Conservation (phyloP, 208 protist species). For the Wallacemonas sp. region DNA sequence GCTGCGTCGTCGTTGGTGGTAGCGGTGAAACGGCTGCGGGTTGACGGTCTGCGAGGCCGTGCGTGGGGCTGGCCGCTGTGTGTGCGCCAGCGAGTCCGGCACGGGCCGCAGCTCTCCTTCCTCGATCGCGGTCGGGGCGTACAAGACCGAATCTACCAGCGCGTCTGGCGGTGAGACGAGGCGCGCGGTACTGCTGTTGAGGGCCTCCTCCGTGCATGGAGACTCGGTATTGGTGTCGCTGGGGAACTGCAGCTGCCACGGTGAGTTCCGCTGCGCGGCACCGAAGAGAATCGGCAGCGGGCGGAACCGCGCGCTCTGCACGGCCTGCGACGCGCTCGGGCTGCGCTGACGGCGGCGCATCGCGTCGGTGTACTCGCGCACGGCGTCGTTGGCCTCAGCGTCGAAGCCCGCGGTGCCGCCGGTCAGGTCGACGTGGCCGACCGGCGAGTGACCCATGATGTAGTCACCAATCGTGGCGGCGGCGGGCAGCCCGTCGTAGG, state of each 20-base stretch:
- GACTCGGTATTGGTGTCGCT: conserved; percentile 5
- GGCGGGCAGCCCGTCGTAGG: conserved; percentile 1
- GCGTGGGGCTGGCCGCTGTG: conserved; percentile 2
- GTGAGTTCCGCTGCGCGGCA: neutral
- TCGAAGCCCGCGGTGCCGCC: conserved; percentile 7
- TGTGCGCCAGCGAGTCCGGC: conserved; percentile 3
- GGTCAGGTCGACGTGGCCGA: neutral
- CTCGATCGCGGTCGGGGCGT: neutral
- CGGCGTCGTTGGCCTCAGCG: conserved; percentile 6
- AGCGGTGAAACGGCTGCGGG: neutral
- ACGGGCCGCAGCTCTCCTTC: neutral
- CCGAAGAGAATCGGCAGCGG: conserved; percentile 11
- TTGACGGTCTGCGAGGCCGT: neutral
- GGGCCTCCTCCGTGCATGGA: neutral
- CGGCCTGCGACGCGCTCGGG: neutral
- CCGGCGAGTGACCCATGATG: conserved; percentile 16
- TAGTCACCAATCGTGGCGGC: conserved; percentile 6
- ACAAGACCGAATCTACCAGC: neutral
- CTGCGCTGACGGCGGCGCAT: conserved; percentile 5
- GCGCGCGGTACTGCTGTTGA: neutral
- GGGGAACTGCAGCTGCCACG: conserved; percentile 10
- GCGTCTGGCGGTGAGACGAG: neutral
- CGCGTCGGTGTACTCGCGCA: conserved; percentile 9
- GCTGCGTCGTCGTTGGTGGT: neutral
- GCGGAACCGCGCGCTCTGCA: neutral